Evolutionary conservation across 139 green algal genomes (phyloP).

Genomic region (Coelastrella sp.): DNA sequence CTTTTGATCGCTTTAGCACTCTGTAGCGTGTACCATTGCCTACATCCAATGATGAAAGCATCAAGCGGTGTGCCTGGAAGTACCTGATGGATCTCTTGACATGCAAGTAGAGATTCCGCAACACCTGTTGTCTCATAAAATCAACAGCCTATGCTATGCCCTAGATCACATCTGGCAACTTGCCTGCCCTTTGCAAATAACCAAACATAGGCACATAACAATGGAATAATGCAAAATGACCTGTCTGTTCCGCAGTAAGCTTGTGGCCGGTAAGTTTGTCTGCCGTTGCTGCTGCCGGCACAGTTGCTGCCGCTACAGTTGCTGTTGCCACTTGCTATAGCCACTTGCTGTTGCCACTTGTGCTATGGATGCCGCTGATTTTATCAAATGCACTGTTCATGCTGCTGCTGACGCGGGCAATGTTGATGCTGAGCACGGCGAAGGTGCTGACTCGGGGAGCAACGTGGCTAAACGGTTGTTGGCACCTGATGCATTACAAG

Average conservation of each 20-base stretch:
- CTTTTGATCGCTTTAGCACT: slow-evolving; percentile 13
- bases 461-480: neutral
- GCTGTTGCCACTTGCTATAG: neutral
- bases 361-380: too few relatives aligned
- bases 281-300: neutral
- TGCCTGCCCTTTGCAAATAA: neutral
- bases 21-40: slow-evolving; percentile 43
- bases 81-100: too few relatives aligned
- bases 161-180: neutral
- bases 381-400: neutral
- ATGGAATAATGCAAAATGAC: neutral
- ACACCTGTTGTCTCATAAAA: too few relatives aligned
- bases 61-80: too few relatives aligned
- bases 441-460: neutral
- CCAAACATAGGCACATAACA: neutral
- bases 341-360: neutral
- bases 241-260: neutral
- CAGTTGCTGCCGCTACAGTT: neutral
- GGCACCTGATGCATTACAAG: neutral
- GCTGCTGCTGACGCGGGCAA: neutral
- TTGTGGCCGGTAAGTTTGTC: neutral
- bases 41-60: neutral
- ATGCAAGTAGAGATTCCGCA: too few relatives aligned
- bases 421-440: neutral
- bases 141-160: too few relatives aligned